phyloP scores from a whole-genome alignment of 805 yeast genomes.

The Nakazawaea laoshanensis region DNA sequence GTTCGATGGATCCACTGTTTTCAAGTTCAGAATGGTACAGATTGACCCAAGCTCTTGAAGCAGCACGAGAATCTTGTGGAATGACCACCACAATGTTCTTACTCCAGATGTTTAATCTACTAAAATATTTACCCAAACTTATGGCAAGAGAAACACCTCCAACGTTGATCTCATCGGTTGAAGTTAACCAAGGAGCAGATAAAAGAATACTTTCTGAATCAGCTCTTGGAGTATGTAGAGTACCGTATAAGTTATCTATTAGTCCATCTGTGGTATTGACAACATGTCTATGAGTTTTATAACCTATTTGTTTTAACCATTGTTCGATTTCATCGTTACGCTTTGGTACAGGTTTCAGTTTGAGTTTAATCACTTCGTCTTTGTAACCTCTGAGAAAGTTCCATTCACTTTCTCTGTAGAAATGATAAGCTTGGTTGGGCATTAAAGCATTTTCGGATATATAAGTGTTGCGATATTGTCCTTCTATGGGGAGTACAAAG shows the following conservation, averaged over 20 bases:
- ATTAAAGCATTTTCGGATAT: constrained; percentile 92
- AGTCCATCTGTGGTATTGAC: constrained; percentile 20
- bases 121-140: constrained; percentile 71
- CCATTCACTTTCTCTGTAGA: constrained; percentile 94
- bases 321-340: constrained; percentile 38
- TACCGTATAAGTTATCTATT: constrained; percentile 54
- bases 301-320: constrained; percentile 71
- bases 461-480: constrained; percentile 76
- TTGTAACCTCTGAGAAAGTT: constrained; percentile 81
- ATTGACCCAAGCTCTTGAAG: constrained; percentile 83
- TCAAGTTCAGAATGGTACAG: constrained; percentile 85
- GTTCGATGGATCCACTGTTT: constrained; percentile 85
- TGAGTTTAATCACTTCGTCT: constrained; percentile 40
- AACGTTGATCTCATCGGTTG: constrained; percentile 55
- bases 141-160: constrained; percentile 75
- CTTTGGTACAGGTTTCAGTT: constrained; percentile 16
- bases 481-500: constrained; percentile 65
- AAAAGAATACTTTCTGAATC: constrained; percentile 94
- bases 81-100: constrained; percentile 85
- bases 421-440: constrained; percentile 93
- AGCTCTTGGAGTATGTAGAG: constrained; percentile 88
- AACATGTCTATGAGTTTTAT: constrained; percentile 44
- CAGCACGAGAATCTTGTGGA: constrained; percentile 59
- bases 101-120: constrained; percentile 89
- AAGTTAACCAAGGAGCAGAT: constrained; percentile 79